Conservation (phyloP, 371 early-diverging fungal species). For the Rhizopus delemar region DNA sequence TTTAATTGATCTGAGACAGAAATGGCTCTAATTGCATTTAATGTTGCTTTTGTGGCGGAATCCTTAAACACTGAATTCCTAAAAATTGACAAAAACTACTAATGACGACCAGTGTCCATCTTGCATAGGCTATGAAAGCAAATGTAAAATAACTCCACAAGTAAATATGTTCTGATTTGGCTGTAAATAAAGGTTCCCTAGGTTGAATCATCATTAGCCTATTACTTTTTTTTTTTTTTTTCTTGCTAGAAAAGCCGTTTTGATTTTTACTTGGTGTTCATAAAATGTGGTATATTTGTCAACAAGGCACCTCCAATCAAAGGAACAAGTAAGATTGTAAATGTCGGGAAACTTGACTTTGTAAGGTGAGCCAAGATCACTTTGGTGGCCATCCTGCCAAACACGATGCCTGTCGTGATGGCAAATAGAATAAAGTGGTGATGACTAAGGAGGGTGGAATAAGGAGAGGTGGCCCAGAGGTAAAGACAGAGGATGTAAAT, state of each 20-base stretch:
- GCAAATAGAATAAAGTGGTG: slow-evolving; percentile 74
- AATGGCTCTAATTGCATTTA: not conserved
- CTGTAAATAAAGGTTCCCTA: slow-evolving; percentile 66
- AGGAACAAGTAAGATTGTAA: slow-evolving; percentile 72
- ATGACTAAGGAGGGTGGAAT: slow-evolving; percentile 61
- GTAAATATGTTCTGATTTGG: slow-evolving; percentile 68
- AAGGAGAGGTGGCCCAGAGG: slow-evolving; percentile 73
- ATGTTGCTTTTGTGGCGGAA: slow-evolving; percentile 48
- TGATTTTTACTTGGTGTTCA: slow-evolving; percentile 29
- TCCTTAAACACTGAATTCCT: slow-evolving; percentile 82
- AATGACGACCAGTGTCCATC: slow-evolving; percentile 87
- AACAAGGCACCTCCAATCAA: slow-evolving; percentile 69
- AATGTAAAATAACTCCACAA: slow-evolving; percentile 71
- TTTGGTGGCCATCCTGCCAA: slow-evolving; percentile 87
- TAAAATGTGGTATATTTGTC: slow-evolving; percentile 53
- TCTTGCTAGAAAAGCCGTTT: slow-evolving; percentile 1
- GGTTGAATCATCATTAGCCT: too few species aligned
- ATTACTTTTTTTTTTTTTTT: not conserved
- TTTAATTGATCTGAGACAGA: too few species aligned
- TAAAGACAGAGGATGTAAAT: slow-evolving; percentile 46
- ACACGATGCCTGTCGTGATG: slow-evolving; percentile 74
- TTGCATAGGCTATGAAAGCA: slow-evolving; percentile 75
- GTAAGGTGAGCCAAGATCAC: slow-evolving; percentile 89
- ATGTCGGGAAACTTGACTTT: slow-evolving; percentile 75
- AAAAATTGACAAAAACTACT: slow-evolving; percentile 83